Conservation (phyloP, 192 early-diverging fungal species). For the Backusella macrospora region DNA sequence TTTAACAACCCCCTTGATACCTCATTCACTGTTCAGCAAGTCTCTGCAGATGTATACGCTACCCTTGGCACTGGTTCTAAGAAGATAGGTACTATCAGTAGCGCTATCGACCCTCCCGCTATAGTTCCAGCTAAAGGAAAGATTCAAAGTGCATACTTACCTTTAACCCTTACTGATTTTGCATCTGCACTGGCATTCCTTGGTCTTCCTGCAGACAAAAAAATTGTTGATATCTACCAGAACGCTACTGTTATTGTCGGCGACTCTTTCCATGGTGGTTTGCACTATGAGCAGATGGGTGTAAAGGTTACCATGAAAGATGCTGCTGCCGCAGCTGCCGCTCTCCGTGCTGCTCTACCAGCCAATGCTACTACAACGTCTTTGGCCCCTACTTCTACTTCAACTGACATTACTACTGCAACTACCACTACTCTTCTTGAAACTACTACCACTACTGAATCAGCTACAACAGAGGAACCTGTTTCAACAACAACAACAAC, state of each 20-base stretch:
- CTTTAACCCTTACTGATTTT: slow-evolving; percentile 11
- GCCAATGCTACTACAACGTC: not conserved
- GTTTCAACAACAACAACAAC: not conserved
- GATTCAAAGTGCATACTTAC: not conserved
- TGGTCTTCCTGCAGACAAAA: not conserved
- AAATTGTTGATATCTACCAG: slow-evolving; percentile 23
- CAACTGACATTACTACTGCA: not conserved
- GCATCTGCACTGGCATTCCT: not conserved
- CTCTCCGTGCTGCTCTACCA: not conserved
- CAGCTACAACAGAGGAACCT: not conserved
- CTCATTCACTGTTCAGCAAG: slow-evolving; percentile 15
- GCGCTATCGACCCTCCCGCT: slow-evolving; percentile 2
- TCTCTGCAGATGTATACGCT: slow-evolving; percentile 19
- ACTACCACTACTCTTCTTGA: not conserved
- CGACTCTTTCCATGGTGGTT: slow-evolving; percentile 10
- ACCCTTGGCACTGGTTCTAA: not conserved
- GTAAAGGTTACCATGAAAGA: not conserved
- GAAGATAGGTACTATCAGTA: slow-evolving; percentile 15
- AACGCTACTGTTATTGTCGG: slow-evolving; percentile 32
- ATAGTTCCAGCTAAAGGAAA: slow-evolving; percentile 24
- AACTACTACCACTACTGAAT: slow-evolving; percentile 2
- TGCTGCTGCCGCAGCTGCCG: not conserved
- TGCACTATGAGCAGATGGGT: slow-evolving; percentile 29
- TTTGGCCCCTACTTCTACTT: not conserved
- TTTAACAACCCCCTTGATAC: slow-evolving; percentile 35